These are phyloP conservation scores for Pyrenopolyporus hunteri DNA, from an alignment of 495 filamentous ascomycete genomes.

Conservation along the genomic window DNA sequence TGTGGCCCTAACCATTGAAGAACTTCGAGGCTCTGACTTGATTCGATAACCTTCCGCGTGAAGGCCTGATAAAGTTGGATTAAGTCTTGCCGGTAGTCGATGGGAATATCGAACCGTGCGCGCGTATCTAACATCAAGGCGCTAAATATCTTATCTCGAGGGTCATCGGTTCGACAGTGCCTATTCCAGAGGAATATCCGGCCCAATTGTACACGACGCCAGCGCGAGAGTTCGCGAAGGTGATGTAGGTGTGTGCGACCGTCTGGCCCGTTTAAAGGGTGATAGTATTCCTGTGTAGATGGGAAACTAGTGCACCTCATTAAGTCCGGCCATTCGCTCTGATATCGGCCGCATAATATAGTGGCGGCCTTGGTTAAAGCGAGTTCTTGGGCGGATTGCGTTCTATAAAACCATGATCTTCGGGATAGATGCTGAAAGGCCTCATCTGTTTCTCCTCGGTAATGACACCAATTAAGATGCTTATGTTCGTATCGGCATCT, in stretches of 20 bases:
- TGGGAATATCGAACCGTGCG: not conserved
- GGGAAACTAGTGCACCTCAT: constrained; percentile 12
- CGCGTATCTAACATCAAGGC: constrained; percentile 2
- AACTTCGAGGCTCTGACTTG: constrained; percentile 7
- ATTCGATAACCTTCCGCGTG: constrained; percentile 8
- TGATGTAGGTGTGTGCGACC: constrained; percentile 12
- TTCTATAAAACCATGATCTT: constrained; percentile 13
- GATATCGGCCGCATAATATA: constrained; percentile 11
- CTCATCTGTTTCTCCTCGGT: constrained; percentile 4
- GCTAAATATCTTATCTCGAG: constrained; percentile 19
- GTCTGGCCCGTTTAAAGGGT: constrained; percentile 14
- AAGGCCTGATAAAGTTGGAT: constrained; percentile 7
- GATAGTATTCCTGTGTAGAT: constrained; percentile 2
- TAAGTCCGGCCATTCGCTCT: constrained; percentile 7
- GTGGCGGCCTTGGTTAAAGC: not conserved
- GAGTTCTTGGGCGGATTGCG: constrained; percentile 9
- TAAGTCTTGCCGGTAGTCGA: not conserved
- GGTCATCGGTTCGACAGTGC: constrained; percentile 13
- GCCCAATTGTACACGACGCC: not conserved
- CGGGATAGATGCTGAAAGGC: constrained; percentile 6
- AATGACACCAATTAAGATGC: constrained; percentile 22
- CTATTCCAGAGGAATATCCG: constrained; percentile 7
- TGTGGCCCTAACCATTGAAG: constrained; percentile 20
- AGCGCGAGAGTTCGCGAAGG: constrained; percentile 1
- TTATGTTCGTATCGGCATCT: constrained; percentile 4